Percentiles rank a stretch among this genome's conserved stretches.
These are phyloP conservation scores for Xylaria scruposa DNA, from an alignment of 495 filamentous ascomycete species.

Conservation along the genomic window DNA sequence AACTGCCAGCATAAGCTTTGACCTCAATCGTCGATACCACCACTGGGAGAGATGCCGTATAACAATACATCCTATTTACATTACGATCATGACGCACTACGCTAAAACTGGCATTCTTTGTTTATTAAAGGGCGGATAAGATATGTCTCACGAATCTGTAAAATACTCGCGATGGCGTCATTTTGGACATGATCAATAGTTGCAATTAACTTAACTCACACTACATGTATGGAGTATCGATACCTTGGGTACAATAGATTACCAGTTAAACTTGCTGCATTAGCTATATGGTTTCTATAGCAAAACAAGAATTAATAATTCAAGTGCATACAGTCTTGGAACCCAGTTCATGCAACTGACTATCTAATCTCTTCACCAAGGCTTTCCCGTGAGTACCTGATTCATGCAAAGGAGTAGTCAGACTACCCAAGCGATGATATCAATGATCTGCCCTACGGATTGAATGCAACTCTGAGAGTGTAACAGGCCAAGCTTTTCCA, in stretches of 20 bases:
- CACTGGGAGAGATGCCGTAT: background rate
- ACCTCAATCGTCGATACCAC: background rate
- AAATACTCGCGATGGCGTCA: background rate
- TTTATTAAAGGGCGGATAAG: background rate
- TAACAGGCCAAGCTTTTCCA: background rate
- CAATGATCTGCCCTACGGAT: background rate
- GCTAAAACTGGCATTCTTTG: background rate
- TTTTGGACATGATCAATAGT: background rate
- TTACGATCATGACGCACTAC: no score
- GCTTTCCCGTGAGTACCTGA: background rate
- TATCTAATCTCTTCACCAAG: background rate
- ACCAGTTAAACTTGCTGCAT: background rate
- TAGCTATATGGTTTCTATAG: background rate
- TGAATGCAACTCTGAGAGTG: background rate
- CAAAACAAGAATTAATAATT: background rate
- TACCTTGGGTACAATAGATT: background rate
- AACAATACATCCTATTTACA: background rate
- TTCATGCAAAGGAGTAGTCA: background rate
- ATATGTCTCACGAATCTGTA: background rate
- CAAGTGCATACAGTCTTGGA: no score
- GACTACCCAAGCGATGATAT: background rate
- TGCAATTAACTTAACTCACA: background rate
- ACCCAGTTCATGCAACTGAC: background rate
- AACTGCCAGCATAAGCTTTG: background rate
- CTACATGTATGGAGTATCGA: background rate